Percentiles rank a stretch among this genome's conserved stretches.
phyloP scores from a whole-genome alignment of 495 filamentous ascomycete species.

The Friedmanniomyces endolithicus region DNA sequence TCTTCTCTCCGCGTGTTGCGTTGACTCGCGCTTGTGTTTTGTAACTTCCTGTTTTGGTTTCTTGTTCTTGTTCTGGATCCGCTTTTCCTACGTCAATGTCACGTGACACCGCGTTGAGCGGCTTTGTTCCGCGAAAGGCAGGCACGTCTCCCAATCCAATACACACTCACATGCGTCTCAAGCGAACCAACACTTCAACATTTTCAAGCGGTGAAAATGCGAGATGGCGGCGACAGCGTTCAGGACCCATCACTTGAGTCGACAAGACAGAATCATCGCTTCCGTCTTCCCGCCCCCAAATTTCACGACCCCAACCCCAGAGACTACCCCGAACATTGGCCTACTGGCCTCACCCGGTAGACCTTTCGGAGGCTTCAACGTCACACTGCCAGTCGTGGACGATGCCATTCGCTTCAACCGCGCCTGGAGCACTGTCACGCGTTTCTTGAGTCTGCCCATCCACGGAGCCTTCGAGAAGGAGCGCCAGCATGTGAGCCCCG shows the following conservation, averaged over 20 bases:
- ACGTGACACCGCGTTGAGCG: constrained; percentile 3
- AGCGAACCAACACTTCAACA: neutral
- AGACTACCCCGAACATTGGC: constrained; percentile 29
- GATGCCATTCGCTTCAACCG: constrained; percentile 20
- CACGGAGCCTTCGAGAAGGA: neutral
- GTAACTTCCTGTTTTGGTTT: neutral
- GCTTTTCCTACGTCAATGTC: too few relatives aligned
- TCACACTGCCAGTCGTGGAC: neutral
- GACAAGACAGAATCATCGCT: constrained; percentile 4
- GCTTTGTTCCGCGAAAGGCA: neutral
- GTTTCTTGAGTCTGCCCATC: constrained; percentile 19
- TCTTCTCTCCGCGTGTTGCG: too few relatives aligned
- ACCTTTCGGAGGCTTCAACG: constrained; percentile 25
- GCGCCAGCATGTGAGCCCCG: constrained; percentile 60
- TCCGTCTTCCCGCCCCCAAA: constrained; percentile 14
- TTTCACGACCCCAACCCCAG: constrained; percentile 28
- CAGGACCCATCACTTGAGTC: neutral
- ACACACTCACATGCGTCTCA: neutral
- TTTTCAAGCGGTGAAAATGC: neutral
- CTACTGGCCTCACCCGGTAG: constrained; percentile 21
- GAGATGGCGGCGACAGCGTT: neutral
- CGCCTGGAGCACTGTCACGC: constrained; percentile 31
- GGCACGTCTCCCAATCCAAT: neutral
- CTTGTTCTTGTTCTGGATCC: neutral
- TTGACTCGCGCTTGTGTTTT: too few relatives aligned